These are phyloP conservation scores for Cercospora janseana DNA, from an alignment of 2,329 filamentous ascomycete genomes.

Conservation along the genomic window DNA sequence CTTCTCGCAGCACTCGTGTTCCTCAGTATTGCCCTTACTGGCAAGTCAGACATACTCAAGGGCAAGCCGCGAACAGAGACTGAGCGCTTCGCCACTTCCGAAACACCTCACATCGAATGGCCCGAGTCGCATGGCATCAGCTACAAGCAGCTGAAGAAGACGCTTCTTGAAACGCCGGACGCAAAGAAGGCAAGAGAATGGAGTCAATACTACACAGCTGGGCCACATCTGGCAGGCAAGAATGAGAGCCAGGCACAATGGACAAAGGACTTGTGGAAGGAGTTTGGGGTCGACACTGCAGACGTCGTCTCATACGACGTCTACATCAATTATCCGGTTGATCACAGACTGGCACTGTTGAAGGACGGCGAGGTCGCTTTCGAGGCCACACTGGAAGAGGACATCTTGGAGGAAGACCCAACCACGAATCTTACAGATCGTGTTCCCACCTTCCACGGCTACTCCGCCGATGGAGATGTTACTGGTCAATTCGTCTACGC, in stretches of 20 bases:
- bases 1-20: constrained; percentile 40
- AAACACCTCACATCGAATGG: constrained; percentile 41
- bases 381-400: constrained; percentile 73
- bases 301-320: constrained; percentile 51
- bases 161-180: constrained; percentile 55
- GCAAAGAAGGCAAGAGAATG: constrained; percentile 51
- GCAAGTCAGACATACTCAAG: constrained; percentile 33
- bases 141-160: constrained; percentile 55
- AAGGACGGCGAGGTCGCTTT: constrained; percentile 40
- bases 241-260: constrained; percentile 53
- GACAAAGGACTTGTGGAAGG: constrained; percentile 51
- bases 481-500: constrained; percentile 83
- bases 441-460: constrained; percentile 90
- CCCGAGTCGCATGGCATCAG: constrained; percentile 48
- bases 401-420: constrained; percentile 77
- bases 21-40: constrained; percentile 41
- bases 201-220: constrained; percentile 53
- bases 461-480: constrained; percentile 88
- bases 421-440: constrained; percentile 70
- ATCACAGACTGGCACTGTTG: constrained; percentile 48
- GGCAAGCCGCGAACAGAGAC: constrained; percentile 34
- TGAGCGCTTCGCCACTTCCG: constrained; percentile 26
- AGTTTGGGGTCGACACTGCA: constrained; percentile 48
- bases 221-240: constrained; percentile 53
- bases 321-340: constrained; percentile 53